Evolutionary conservation across 2,329 filamentous ascomycete species (phyloP).

Genomic region (Aspergillus pseudoviridinutans): DNA sequence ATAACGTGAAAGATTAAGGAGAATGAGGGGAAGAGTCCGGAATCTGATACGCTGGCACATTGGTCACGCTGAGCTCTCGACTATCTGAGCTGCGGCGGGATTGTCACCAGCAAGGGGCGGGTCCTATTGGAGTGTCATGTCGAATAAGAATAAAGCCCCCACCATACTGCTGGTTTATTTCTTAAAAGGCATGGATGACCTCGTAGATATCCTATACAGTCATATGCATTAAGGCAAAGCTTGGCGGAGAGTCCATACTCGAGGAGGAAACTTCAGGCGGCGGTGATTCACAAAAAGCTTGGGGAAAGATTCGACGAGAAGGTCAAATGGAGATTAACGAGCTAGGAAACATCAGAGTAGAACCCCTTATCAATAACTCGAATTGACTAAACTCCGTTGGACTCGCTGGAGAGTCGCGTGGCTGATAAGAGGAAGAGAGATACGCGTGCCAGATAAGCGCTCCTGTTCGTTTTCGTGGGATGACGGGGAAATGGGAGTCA

Average conservation of each 20-base stretch:
- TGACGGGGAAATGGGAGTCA: neutral
- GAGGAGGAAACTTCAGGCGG: conserved; percentile 26
- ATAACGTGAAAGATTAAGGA: neutral
- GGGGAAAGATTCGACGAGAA: conserved; percentile 10
- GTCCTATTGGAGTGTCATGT: neutral
- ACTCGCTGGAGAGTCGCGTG: neutral
- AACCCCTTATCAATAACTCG: neutral
- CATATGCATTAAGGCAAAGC: conserved; percentile 10
- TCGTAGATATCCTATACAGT: conserved; percentile 4
- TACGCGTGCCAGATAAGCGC: conserved; percentile 3
- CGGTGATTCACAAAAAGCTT: neutral
- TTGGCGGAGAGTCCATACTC: conserved; percentile 19
- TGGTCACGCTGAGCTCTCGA: neutral
- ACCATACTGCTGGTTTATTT: neutral
- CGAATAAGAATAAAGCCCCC: neutral
- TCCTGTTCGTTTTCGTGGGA: neutral
- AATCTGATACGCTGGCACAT: neutral
- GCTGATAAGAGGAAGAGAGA: conserved; percentile 9
- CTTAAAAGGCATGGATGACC: neutral
- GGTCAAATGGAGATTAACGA: neutral
- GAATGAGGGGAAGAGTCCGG: neutral
- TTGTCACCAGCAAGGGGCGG: neutral
- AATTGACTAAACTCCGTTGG: conserved; percentile 6
- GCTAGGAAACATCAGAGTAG: neutral
- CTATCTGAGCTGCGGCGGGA: neutral